Conservation (phyloP, 2,329 filamentous ascomycete genomes). For the Thermothelomyces thermophilus region DNA sequence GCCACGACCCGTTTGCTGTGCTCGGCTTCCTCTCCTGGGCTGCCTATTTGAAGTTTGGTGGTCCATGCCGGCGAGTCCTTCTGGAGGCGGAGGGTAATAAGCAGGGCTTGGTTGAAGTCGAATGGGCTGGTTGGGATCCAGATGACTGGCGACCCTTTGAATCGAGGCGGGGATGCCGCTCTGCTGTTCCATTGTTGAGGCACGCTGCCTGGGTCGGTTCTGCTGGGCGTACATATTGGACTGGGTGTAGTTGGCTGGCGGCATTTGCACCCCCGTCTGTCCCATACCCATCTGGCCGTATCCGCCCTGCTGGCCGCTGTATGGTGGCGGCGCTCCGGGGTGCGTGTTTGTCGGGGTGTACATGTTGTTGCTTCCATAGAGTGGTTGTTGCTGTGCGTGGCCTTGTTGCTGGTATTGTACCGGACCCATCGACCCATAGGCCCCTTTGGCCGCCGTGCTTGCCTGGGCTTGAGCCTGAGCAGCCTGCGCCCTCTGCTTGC, state of each 20-base stretch:
- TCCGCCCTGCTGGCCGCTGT: conserved; percentile 63
- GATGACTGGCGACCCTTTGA: conserved; percentile 89
- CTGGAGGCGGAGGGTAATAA: conserved; percentile 89
- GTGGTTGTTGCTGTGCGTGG: conserved; percentile 48
- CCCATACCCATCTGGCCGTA: conserved; percentile 71
- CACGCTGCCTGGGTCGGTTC: conserved; percentile 68
- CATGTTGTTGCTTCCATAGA: conserved; percentile 78
- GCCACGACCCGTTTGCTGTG: conserved; percentile 48
- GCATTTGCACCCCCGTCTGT: conserved; percentile 59
- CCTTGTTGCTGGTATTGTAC: conserved; percentile 43
- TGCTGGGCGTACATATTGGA: conserved; percentile 62
- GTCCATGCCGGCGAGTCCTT: conserved; percentile 64
- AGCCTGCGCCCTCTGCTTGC: conserved; percentile 77
- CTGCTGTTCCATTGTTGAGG: conserved; percentile 93
- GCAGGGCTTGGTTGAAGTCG: conserved; percentile 90
- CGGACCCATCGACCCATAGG: conserved; percentile 49
- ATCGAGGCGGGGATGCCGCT: conserved; percentile 88
- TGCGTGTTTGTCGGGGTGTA: conserved; percentile 58
- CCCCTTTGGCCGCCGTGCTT: conserved; percentile 59
- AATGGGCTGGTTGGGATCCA: conserved; percentile 92
- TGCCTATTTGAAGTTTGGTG: conserved; percentile 51
- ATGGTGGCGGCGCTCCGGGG: conserved; percentile 65
- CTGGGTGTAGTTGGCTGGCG: conserved; percentile 55
- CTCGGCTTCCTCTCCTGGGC: conserved; percentile 67
- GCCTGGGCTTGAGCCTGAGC: conserved; percentile 62